Conservation (phyloP, 208 protist genomes). For the Leptomonas pyrrhocoris region DNA sequence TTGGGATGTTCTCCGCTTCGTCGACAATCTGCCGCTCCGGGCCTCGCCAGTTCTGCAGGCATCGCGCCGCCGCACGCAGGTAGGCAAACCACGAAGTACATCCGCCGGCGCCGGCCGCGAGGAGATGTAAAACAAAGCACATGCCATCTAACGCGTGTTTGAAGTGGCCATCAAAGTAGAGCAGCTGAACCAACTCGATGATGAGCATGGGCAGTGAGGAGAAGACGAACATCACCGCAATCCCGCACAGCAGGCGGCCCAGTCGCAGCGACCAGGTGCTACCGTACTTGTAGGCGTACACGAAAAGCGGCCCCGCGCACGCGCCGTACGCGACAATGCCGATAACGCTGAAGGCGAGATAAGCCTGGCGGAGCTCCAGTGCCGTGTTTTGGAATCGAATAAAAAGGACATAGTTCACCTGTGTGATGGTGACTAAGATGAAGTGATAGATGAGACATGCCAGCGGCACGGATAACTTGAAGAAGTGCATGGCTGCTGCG, state of each 20-base stretch:
- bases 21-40: slow-evolving; percentile 68
- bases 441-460: slow-evolving; percentile 72
- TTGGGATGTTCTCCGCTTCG: slow-evolving; percentile 34
- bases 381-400: slow-evolving; percentile 11
- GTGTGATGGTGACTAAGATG: slow-evolving; percentile 48
- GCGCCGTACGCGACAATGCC: slow-evolving; percentile 47
- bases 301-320: slow-evolving; percentile 62
- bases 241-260: slow-evolving; percentile 44
- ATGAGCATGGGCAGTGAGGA: slow-evolving; percentile 67
- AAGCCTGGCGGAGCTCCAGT: slow-evolving; percentile 24
- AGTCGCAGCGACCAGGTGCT: slow-evolving; percentile 31
- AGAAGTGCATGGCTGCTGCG: slow-evolving; percentile 47
- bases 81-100: slow-evolving; percentile 72
- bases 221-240: slow-evolving; percentile 64
- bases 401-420: slow-evolving; percentile 64
- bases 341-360: slow-evolving; percentile 70
- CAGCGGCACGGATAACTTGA: slow-evolving; percentile 63
- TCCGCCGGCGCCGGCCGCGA: slow-evolving; percentile 44
- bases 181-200: slow-evolving; percentile 51
- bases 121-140: slow-evolving; percentile 54
- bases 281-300: slow-evolving; percentile 89
- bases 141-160: slow-evolving; percentile 49
- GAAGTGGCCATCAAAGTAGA: slow-evolving; percentile 24
- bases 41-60: slow-evolving; percentile 55
- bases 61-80: slow-evolving; percentile 43